A percentile compares a stretch with the other conserved stretches of the same genome.
Evolutionary conservation across 345 rosid species (phyloP).

Genomic region (Kernera saxatilis): DNA sequence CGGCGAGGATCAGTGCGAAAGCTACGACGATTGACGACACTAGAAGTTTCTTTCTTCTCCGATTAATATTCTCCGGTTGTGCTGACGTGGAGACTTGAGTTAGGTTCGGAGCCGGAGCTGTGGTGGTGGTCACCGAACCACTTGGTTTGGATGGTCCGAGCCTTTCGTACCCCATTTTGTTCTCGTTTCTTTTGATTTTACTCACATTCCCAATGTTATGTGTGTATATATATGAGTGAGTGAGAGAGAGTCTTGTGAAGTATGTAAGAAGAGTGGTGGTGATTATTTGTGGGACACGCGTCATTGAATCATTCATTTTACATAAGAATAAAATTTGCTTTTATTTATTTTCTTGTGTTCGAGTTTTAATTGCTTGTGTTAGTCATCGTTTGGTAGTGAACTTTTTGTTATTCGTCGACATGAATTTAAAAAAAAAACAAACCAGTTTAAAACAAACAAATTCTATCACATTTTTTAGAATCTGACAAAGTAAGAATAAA

Average conservation of each 20-base stretch:
- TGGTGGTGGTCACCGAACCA: constrained; percentile 16
- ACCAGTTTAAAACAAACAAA: not conserved
- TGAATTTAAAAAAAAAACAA: not conserved
- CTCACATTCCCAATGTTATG: constrained; percentile 6
- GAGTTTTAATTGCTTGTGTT: not conserved
- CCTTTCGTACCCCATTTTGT: constrained; percentile 49
- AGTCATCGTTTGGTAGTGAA: constrained; percentile 9
- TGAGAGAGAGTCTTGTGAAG: not conserved
- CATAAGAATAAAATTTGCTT: constrained; percentile 9
- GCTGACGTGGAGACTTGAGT: constrained; percentile 10
- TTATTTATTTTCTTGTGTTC: not conserved
- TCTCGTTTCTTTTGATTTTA: not conserved
- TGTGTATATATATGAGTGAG: constrained; percentile 4
- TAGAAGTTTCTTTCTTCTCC: constrained; percentile 33
- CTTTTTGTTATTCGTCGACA: constrained; percentile 2
- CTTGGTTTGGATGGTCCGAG: constrained; percentile 36
- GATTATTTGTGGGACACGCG: constrained; percentile 24
- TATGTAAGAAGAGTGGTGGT: constrained; percentile 4
- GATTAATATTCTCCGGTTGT: not conserved
- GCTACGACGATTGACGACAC: constrained; percentile 40
- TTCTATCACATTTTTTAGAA: not conserved
- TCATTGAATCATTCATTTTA: constrained; percentile 1
- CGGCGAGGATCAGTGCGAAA: constrained; percentile 44
- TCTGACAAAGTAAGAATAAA: not conserved
- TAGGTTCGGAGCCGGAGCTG: not conserved